A percentile compares a stretch with the other conserved stretches of the same genome.
These are phyloP conservation scores for Trichothecium sympodiale DNA, from an alignment of 2,329 filamentous ascomycete genomes.

Conservation along the genomic window DNA sequence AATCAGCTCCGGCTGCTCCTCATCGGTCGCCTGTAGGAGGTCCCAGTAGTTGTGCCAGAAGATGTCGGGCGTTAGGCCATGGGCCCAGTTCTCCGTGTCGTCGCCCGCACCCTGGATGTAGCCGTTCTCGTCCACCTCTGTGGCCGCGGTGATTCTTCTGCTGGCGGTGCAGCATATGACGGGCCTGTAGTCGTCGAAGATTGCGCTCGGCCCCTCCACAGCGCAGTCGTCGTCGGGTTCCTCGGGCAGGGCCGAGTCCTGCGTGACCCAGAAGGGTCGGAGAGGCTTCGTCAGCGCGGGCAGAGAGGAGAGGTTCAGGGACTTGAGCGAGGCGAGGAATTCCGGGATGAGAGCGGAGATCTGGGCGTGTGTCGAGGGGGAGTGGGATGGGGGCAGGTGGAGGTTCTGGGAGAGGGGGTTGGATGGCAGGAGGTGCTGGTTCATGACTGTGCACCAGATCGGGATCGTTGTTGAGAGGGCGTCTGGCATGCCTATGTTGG, in stretches of 20 bases:
- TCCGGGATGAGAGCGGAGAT: constrained; percentile 51
- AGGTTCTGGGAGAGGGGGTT: constrained; percentile 36
- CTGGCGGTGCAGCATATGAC: constrained; percentile 83
- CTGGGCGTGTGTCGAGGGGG: constrained; percentile 65
- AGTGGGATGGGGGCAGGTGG: constrained; percentile 59
- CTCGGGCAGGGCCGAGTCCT: constrained; percentile 42
- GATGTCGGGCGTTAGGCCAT: constrained; percentile 61
- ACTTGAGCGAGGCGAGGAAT: constrained; percentile 40
- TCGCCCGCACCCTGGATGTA: constrained; percentile 95
- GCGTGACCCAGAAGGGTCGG: constrained; percentile 70
- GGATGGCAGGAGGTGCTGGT: constrained; percentile 63
- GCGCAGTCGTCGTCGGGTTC: constrained; percentile 8
- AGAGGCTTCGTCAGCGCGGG: constrained; percentile 60
- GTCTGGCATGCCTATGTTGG: constrained; percentile 66
- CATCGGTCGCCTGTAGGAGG: constrained; percentile 55
- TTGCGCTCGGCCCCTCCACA: neutral
- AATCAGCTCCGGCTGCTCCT: constrained; percentile 45
- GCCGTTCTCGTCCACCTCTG: constrained; percentile 48
- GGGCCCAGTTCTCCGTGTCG: constrained; percentile 88
- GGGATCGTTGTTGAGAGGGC: constrained; percentile 88
- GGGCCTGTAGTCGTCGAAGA: constrained; percentile 51
- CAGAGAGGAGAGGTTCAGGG: constrained; percentile 45
- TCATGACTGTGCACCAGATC: constrained; percentile 85
- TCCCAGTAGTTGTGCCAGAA: constrained; percentile 64
- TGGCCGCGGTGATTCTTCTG: constrained; percentile 49